Conservation (phyloP, 2,329 filamentous ascomycete genomes). For the Coniosporium tulheliwenetii region DNA sequence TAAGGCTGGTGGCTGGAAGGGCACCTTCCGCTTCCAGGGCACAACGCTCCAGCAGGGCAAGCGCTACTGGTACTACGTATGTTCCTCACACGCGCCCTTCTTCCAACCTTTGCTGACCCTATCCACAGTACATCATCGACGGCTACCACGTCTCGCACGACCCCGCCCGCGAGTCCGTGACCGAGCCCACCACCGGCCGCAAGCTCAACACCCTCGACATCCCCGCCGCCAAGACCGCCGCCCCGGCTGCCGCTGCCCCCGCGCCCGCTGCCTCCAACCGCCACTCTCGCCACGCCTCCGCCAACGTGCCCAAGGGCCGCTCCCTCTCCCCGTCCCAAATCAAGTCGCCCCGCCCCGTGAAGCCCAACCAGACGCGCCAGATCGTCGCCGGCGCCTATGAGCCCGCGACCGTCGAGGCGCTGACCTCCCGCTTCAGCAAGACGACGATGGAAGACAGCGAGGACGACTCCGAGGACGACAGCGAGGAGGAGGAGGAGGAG, state of each 20-base stretch:
- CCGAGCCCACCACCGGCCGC: conserved; percentile 91
- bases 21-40: conserved; percentile 90
- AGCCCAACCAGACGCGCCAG: conserved; percentile 73
- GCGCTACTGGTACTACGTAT: conserved; percentile 95
- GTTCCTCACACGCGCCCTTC: conserved; percentile 8
- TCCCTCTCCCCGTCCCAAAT: conserved; percentile 81
- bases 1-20: conserved; percentile 87
- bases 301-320: conserved; percentile 74
- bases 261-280: conserved; percentile 30
- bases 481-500: conserved; percentile 12
- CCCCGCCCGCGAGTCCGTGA: conserved; percentile 73
- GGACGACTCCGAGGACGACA: conserved; percentile 35
- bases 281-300: conserved; percentile 36
- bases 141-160: conserved; percentile 97
- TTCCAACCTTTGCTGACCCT: background rate
- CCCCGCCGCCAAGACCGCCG: conserved; percentile 36
- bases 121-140: conserved; percentile 74
- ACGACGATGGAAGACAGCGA: conserved; percentile 29
- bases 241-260: conserved; percentile 28
- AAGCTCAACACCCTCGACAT: conserved; percentile 97
- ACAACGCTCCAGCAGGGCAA: conserved; percentile 72
- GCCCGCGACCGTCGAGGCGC: conserved; percentile 60
- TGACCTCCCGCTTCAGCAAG: conserved; percentile 52
- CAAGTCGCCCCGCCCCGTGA: conserved; percentile 75
- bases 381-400: conserved; percentile 73